Evolutionary conservation across 306 rosid species (phyloP).

Genomic region (Lathyrus sativus): DNA sequence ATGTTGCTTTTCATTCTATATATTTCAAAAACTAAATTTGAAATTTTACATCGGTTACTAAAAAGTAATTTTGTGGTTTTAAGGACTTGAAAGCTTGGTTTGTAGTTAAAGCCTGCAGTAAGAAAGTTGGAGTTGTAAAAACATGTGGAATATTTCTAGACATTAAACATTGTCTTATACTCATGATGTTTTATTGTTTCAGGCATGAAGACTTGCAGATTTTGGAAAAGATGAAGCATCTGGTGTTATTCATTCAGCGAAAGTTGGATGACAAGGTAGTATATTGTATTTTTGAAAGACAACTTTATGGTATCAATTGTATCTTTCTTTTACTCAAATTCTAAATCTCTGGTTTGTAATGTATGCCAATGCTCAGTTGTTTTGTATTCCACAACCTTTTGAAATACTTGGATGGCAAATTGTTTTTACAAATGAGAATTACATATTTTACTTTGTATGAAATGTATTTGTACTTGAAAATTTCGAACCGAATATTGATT

Average conservation of each 20-base stretch:
- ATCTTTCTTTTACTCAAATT: constrained; percentile 1
- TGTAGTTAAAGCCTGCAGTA: constrained; percentile 22
- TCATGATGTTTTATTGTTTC: constrained; percentile 42
- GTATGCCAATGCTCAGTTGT: constrained; percentile 10
- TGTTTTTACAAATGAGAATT: constrained; percentile 9
- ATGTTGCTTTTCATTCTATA: constrained; percentile 25
- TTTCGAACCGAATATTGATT: neutral
- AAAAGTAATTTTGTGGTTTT: constrained; percentile 11
- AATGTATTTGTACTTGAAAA: neutral
- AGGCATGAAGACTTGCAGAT: constrained; percentile 85
- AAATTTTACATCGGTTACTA: constrained; percentile 7
- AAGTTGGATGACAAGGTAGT: constrained; percentile 87
- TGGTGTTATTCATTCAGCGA: constrained; percentile 80
- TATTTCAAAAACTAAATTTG: constrained; percentile 5
- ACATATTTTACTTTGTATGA: constrained; percentile 18
- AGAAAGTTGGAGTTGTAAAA: constrained; percentile 15
- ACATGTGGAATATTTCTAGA: constrained; percentile 32
- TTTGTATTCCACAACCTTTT: neutral
- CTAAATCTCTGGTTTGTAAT: neutral
- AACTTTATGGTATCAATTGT: constrained; percentile 4
- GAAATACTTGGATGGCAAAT: constrained; percentile 10
- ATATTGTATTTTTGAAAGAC: constrained; percentile 8
- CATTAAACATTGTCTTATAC: constrained; percentile 22
- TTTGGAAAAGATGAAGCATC: constrained; percentile 92
- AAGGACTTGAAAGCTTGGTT: constrained; percentile 29